phyloP scores from a whole-genome alignment of 495 filamentous ascomycete genomes.

The Trichoderma reesei region DNA sequence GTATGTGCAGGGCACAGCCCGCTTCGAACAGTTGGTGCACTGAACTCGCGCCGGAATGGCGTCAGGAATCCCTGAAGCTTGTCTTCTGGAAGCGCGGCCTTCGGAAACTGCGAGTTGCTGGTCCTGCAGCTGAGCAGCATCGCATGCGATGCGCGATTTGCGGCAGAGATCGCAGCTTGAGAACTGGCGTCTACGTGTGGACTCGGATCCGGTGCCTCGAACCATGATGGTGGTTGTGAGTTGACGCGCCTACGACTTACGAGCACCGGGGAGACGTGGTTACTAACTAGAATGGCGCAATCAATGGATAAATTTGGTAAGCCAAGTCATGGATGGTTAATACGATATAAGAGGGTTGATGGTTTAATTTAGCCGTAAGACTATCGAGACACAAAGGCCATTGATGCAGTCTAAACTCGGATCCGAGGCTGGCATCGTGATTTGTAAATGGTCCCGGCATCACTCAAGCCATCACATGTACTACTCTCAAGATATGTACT shows the following conservation, averaged over 20 bases:
- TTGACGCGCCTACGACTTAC: too few species aligned
- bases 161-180: not conserved
- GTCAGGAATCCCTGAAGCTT: not conserved
- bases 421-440: not conserved
- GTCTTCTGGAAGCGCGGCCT: too few species aligned
- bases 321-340: too few species aligned
- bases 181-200: not conserved
- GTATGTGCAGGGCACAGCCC: not conserved
- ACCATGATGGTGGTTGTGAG: not conserved
- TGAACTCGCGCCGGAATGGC: not conserved
- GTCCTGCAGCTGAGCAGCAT: not conserved
- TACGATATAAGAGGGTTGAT: too few species aligned
- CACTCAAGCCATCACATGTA: not conserved
- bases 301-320: too few species aligned
- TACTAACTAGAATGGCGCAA: too few species aligned
- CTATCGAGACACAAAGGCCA: too few species aligned
- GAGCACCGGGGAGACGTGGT: too few species aligned
- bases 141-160: not conserved
- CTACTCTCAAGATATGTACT: too few species aligned
- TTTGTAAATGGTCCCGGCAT: not conserved
- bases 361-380: not conserved
- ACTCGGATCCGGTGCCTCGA: not conserved
- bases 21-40: not conserved
- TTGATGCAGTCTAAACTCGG: not conserved
- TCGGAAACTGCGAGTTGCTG: not conserved